These are phyloP conservation scores for Bipolaris zeicola DNA, from an alignment of 2,329 filamentous ascomycete species.

Conservation along the genomic window DNA sequence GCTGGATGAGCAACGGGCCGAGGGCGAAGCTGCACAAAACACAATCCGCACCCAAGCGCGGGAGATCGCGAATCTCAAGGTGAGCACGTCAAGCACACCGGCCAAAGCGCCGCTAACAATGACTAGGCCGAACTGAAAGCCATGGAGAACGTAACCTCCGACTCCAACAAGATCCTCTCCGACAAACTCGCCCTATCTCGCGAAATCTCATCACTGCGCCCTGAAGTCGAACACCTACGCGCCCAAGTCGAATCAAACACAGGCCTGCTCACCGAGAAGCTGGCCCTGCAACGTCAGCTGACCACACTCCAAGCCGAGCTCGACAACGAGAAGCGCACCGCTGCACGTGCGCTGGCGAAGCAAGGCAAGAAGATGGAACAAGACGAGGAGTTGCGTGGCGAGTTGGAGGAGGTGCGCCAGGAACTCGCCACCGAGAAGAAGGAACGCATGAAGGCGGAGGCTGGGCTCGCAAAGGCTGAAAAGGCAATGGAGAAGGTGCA, in stretches of 20 bases:
- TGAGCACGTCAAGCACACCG: slow-evolving; percentile 53
- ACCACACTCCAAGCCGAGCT: slow-evolving; percentile 79
- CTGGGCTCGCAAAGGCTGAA: slow-evolving; percentile 46
- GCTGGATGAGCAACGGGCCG: slow-evolving; percentile 55
- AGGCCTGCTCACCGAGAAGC: slow-evolving; percentile 75
- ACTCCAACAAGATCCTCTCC: slow-evolving; percentile 71
- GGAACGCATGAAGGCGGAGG: slow-evolving; percentile 50
- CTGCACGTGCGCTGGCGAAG: slow-evolving; percentile 62
- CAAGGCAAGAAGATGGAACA: slow-evolving; percentile 56
- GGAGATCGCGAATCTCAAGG: slow-evolving; percentile 63
- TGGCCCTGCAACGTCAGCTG: slow-evolving; percentile 78
- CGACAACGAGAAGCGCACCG: slow-evolving; percentile 77
- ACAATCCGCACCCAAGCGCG: slow-evolving; percentile 59
- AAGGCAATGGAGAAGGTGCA: slow-evolving; percentile 40
- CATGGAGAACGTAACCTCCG: slow-evolving; percentile 68
- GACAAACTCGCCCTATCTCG: slow-evolving; percentile 67
- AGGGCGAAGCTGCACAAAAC: slow-evolving; percentile 53
- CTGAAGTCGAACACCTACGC: slow-evolving; percentile 67
- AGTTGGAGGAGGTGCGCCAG: slow-evolving; percentile 53
- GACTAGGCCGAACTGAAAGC: slow-evolving; percentile 71
- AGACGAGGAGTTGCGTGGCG: slow-evolving; percentile 54
- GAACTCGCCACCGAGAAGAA: slow-evolving; percentile 55
- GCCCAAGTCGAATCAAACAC: slow-evolving; percentile 67
- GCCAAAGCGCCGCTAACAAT: slow-evolving; percentile 29
- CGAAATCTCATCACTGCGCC: slow-evolving; percentile 63